These are phyloP conservation scores for Teratosphaeria zuluensis DNA, from an alignment of 2,329 filamentous ascomycete genomes.

Conservation along the genomic window DNA sequence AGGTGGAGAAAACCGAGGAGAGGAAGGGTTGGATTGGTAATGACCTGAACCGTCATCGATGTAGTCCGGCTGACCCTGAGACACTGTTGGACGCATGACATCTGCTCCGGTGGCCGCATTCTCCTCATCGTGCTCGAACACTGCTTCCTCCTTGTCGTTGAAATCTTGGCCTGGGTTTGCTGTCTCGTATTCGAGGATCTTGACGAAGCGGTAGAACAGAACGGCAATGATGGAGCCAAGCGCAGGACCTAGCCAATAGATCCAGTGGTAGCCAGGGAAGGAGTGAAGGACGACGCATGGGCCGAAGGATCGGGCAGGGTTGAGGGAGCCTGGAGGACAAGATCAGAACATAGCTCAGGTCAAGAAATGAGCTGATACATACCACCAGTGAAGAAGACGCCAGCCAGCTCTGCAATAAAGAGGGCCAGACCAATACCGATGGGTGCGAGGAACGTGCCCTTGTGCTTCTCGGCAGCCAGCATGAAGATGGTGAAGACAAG, in stretches of 20 bases:
- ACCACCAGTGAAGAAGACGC: constrained; percentile 30
- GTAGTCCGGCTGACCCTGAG: neutral
- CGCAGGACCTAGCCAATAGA: constrained; percentile 42
- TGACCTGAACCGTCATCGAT: constrained; percentile 1
- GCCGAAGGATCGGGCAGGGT: constrained; percentile 41
- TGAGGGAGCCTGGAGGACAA: constrained; percentile 28
- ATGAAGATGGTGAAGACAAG: constrained; percentile 42
- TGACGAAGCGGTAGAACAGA: constrained; percentile 41
- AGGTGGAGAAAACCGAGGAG: neutral
- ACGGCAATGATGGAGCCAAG: constrained; percentile 38
- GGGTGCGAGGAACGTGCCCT: constrained; percentile 31
- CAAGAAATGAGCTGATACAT: neutral
- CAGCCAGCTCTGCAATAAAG: constrained; percentile 37
- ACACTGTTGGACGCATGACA: constrained; percentile 17
- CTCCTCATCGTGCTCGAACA: constrained; percentile 28
- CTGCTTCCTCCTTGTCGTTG: constrained; percentile 32
- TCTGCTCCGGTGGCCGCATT: constrained; percentile 23
- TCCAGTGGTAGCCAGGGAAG: constrained; percentile 40
- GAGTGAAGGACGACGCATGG: constrained; percentile 34
- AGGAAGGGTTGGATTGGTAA: neutral
- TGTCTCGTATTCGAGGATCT: constrained; percentile 41
- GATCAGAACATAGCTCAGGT: neutral
- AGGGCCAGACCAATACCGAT: constrained; percentile 37
- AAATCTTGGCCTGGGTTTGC: constrained; percentile 40
- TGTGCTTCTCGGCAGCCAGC: constrained; percentile 34